Conservation (phyloP, 2,329 filamentous ascomycete genomes). For the Akanthomyces dipterigenus region DNA sequence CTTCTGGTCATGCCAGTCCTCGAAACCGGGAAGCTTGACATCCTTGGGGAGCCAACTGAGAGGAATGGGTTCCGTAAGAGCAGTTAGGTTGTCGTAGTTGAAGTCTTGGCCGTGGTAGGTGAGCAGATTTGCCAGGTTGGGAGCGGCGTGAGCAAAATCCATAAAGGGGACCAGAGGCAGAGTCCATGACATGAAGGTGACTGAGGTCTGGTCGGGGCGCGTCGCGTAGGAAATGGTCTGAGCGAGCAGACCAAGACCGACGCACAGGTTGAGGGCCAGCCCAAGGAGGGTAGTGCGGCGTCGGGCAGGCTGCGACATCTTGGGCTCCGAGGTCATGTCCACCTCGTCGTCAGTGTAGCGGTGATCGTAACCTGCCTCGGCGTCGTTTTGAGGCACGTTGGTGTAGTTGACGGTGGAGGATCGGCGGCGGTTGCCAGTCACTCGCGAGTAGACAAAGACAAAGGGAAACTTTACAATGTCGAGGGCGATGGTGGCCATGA, state of each 20-base stretch:
- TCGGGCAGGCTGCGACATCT: neutral
- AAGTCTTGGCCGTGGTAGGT: slow-evolving; percentile 19
- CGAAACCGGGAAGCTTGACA: slow-evolving; percentile 13
- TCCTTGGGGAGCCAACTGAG: slow-evolving; percentile 24
- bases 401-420: slow-evolving; percentile 13
- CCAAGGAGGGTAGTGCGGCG: neutral
- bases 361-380: slow-evolving; percentile 13
- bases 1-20: slow-evolving; percentile 22
- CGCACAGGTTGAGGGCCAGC: slow-evolving; percentile 13
- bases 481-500: slow-evolving; percentile 15
- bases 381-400: slow-evolving; percentile 20
- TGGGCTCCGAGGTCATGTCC: slow-evolving; percentile 1
- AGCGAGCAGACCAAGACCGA: slow-evolving; percentile 15
- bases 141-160: slow-evolving; percentile 24
- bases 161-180: slow-evolving; percentile 26
- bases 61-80: slow-evolving; percentile 18
- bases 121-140: slow-evolving; percentile 19
- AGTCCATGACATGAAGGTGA: slow-evolving; percentile 31
- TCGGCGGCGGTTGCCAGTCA: neutral
- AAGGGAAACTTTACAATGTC: slow-evolving; percentile 23
- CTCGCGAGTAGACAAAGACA: slow-evolving; percentile 8
- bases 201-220: slow-evolving; percentile 24
- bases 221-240: slow-evolving; percentile 17
- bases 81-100: slow-evolving; percentile 21
- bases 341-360: slow-evolving; percentile 12